Base-by-base conservation (phyloP, 306 rosid genomes). In the Prunus davidiana region DNA sequence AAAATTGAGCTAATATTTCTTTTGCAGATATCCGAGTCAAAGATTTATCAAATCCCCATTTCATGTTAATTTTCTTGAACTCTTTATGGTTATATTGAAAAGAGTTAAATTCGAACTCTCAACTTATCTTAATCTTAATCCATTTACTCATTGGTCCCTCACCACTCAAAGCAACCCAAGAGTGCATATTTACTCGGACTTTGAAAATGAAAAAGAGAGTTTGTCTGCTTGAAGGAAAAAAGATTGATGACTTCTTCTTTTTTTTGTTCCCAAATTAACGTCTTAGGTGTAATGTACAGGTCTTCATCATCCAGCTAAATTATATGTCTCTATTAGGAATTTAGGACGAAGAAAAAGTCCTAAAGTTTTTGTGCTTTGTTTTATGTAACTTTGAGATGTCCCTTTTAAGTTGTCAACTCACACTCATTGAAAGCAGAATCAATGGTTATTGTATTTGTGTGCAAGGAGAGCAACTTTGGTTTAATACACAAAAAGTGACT, bases 371-470 rank as follows among this genome's bases (percentile, higher is more conserved):
- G 19, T 72, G 19, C 41, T 41, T 43, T 43, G 41, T 41, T 73
- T 66, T 30, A 25, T 20, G 30, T n/a, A 47, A 67, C 43, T 41
- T 72, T 79, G 28, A 22, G 25, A 6, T 46, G 27, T 3, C 27
- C n/a, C 69, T 64, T 71, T 71, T 45, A 60, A 43, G 70, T 58
- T 52, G 84, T 78, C 89, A 73, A 82, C 82, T 80, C 72, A 75
- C 77, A 16, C 75, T 34, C 0, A 22, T 57, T 38, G 19, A 66
- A 80, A 71, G 52, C 56, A 63, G 84, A 79, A 82, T 70, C 74
- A 18, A 38, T 30, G 20, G 76, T 41, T 81, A 25, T 41, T 52
- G 16, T 45, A 63, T 46, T 19, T 12, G 45, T 34, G 15, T 50
- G 43, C 43, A 38, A 38, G 43, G 43, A 38, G 76, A 72, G 12